Base-by-base conservation (phyloP, 805 yeast species). In the Torulaspora maleeae region DNA sequence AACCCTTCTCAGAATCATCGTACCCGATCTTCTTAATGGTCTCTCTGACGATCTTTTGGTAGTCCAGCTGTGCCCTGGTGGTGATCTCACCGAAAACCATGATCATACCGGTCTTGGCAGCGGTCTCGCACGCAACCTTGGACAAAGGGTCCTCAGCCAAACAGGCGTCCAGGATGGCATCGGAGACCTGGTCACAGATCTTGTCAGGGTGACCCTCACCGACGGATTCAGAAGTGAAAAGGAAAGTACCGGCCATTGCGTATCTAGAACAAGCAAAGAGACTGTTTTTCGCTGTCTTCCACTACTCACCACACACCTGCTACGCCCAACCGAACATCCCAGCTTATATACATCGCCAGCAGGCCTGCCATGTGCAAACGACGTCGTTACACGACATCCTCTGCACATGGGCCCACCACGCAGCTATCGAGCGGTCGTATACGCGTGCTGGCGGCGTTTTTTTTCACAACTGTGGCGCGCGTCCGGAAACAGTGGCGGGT, bases 31-130 rank as follows among this genome's bases (percentile, higher is more conserved):
- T 88, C 78, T 91, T 89, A 75, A 93, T 86, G 70, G 99, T 93
- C 72, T 93, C 97, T 78, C 99, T 89, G 71, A 93, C 81, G 64
- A 93, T 83, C 75, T 91, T 88, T 76, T 93, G 99, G 86, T 80
- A 93, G 78, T 93, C 99, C 67, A 93, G 77, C 54, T 75, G 73
- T 58, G 99, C 99, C 69, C 81, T 85, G 74, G 99, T 93, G 76
- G 99, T 91, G 72, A 93, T 93, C 75, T 93, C 99, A 76, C 99
- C 99, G 67, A 93, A 93, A 56, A 93, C 97, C 95, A 93, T 86
- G 67, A 93, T 89, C 95, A 93, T 82, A 77, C 99, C 99, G 56
- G 99, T 93, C 78, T 93, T 93, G 63, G 98, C 84, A 56, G 99
- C 98, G 50, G 99, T 87, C 75, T 93, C 99, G 78, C 99, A 93